Conservation (phyloP, 306 rosid genomes). For the Gastrolobium villosum region DNA sequence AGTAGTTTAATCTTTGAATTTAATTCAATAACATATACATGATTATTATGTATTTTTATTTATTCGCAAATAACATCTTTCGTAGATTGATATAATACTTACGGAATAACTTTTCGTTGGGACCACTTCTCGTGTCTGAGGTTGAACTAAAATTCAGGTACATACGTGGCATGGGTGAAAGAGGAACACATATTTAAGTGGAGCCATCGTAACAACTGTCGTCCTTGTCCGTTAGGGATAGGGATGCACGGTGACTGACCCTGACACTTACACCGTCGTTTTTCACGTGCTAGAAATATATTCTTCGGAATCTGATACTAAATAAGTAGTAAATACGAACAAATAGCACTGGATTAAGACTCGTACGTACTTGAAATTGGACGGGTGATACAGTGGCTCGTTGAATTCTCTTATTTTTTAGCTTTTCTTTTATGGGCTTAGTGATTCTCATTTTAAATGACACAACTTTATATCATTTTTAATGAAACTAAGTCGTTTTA, state of each 20-base stretch:
- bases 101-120: neutral
- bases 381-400: neutral
- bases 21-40: too few relatives aligned
- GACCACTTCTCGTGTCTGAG: slow-evolving; percentile 15
- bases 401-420: too few relatives aligned
- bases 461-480: too few relatives aligned
- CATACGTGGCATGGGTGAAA: slow-evolving; percentile 49
- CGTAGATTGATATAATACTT: neutral
- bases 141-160: slow-evolving; percentile 45
- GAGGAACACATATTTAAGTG: slow-evolving; percentile 4
- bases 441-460: too few relatives aligned
- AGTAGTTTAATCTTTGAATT: too few relatives aligned
- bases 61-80: too few relatives aligned
- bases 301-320: neutral
- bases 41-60: too few relatives aligned
- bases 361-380: neutral
- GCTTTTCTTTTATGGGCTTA: too few relatives aligned
- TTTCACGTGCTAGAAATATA: slow-evolving; percentile 61
- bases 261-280: slow-evolving; percentile 37
- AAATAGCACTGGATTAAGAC: slow-evolving; percentile 31
- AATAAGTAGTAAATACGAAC: neutral
- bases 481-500: too few relatives aligned
- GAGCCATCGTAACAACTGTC: slow-evolving; percentile 55
- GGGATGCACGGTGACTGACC: neutral
- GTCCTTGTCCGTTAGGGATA: slow-evolving; percentile 40